Evolutionary conservation across 805 yeast species (phyloP).

Genomic region (Scheffersomyces stipitis): DNA sequence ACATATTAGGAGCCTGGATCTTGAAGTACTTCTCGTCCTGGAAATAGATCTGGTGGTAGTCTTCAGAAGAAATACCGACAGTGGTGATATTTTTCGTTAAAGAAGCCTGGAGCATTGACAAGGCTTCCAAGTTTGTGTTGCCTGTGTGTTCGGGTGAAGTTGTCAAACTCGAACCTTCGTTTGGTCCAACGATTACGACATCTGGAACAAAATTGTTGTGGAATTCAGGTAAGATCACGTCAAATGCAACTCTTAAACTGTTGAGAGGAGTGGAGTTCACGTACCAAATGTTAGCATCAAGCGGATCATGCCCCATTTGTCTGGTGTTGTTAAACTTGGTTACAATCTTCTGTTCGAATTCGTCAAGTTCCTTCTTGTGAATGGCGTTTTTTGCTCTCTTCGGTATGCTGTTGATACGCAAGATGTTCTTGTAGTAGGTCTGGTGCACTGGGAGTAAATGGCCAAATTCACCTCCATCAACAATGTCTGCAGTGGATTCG

Average conservation of each 20-base stretch:
- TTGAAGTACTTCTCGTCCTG: conserved; percentile 31
- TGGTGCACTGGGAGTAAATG: conserved; percentile 33
- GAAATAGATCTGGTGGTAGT: conserved; percentile 29
- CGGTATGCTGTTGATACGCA: conserved; percentile 11
- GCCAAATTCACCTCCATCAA: conserved; percentile 35
- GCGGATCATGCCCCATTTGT: conserved; percentile 35
- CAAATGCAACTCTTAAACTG: conserved; percentile 23
- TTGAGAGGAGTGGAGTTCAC: conserved; percentile 28
- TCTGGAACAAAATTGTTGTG: conserved; percentile 28
- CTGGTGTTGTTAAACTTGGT: conserved; percentile 1
- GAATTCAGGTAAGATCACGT: conserved; percentile 24
- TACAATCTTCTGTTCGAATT: conserved; percentile 2
- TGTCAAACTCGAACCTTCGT: conserved; percentile 22
- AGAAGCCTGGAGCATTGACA: conserved; percentile 13
- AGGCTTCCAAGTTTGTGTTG: conserved; percentile 2
- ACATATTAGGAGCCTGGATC: conserved; percentile 10
- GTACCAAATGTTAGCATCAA: conserved; percentile 32
- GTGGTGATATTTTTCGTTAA: conserved; percentile 16
- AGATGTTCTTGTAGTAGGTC: conserved; percentile 22
- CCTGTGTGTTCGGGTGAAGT: not conserved
- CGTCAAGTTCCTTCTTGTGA: not conserved
- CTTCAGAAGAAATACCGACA: conserved; percentile 25
- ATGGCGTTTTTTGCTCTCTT: conserved; percentile 22
- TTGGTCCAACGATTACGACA: conserved; percentile 35
- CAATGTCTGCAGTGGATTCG: conserved; percentile 2